Conservation (phyloP, 306 rosid species). For the Trifolium fragiferum region DNA sequence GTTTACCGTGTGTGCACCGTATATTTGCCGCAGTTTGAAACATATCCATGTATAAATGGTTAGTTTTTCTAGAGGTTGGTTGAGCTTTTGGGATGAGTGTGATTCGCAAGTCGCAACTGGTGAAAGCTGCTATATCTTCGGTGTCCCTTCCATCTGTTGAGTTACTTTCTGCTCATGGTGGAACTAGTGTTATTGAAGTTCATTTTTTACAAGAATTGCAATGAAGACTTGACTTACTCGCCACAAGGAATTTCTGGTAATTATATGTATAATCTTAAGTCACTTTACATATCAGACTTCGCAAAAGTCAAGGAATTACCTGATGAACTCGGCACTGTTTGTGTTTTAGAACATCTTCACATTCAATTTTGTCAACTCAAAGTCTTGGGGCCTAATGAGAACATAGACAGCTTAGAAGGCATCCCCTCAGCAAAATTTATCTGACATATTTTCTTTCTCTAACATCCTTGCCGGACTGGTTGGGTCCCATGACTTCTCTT, state of each 20-base stretch:
- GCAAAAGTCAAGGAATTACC: background rate
- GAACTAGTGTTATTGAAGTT: background rate
- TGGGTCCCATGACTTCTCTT: background rate
- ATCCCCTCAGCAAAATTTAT: too few relatives aligned
- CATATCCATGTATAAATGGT: too few relatives aligned
- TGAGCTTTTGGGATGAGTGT: too few relatives aligned
- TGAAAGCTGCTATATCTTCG: too few relatives aligned
- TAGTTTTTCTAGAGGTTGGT: too few relatives aligned
- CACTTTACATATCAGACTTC: background rate
- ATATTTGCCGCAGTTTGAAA: too few relatives aligned
- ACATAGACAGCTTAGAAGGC: too few relatives aligned
- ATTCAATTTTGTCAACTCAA: background rate
- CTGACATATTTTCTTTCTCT: too few relatives aligned
- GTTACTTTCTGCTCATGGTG: background rate
- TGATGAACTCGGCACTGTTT: background rate
- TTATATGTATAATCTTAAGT: background rate
- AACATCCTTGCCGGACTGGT: background rate
- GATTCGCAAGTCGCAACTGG: too few relatives aligned
- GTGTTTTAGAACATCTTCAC: background rate
- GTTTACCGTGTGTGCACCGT: too few relatives aligned
- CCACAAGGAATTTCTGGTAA: background rate
- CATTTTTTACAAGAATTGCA: background rate
- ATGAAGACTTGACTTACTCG: background rate
- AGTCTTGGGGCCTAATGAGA: too few relatives aligned
- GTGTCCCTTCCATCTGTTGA: background rate